Conservation (phyloP, 352 stramenopile genomes). For the Phytophthora sansomeana region DNA sequence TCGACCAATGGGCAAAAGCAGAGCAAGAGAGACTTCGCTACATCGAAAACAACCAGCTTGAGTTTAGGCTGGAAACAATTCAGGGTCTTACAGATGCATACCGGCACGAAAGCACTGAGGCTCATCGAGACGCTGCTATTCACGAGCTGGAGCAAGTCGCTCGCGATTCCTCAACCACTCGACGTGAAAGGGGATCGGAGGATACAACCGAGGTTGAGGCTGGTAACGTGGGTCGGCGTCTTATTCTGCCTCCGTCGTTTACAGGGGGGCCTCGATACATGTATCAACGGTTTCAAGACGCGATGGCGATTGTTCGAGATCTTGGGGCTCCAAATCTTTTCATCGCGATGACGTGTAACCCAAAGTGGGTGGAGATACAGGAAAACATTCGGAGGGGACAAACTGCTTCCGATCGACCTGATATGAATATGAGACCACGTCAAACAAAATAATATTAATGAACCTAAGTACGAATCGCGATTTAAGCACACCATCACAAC, state of each 20-base stretch:
- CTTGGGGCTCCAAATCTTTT: slow-evolving; percentile 51
- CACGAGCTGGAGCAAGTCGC: too few relatives aligned
- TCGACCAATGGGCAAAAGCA: slow-evolving; percentile 12
- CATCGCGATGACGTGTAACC: slow-evolving; percentile 63
- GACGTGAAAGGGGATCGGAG: too few relatives aligned
- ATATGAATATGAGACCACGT: too few relatives aligned
- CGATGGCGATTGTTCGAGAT: slow-evolving; percentile 48
- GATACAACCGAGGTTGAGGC: too few relatives aligned
- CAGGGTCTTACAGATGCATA: neutral
- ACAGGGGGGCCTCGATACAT: slow-evolving; percentile 9
- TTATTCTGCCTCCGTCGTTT: too few relatives aligned
- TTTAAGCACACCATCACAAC: too few relatives aligned
- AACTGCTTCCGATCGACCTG: slow-evolving; percentile 21
- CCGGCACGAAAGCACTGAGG: neutral
- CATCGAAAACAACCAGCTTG: neutral
- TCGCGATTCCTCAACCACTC: too few relatives aligned
- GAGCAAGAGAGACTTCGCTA: slow-evolving; percentile 10
- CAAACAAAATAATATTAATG: too few relatives aligned
- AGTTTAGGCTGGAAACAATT: neutral
- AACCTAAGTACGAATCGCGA: too few relatives aligned
- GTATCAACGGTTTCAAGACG: slow-evolving; percentile 38
- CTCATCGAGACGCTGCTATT: neutral
- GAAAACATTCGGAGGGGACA: slow-evolving; percentile 9
- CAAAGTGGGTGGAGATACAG: slow-evolving; percentile 52
- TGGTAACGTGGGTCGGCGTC: too few relatives aligned